Conservation (phyloP, 148 eudicot species). For the Camellia lanceoleosa region DNA sequence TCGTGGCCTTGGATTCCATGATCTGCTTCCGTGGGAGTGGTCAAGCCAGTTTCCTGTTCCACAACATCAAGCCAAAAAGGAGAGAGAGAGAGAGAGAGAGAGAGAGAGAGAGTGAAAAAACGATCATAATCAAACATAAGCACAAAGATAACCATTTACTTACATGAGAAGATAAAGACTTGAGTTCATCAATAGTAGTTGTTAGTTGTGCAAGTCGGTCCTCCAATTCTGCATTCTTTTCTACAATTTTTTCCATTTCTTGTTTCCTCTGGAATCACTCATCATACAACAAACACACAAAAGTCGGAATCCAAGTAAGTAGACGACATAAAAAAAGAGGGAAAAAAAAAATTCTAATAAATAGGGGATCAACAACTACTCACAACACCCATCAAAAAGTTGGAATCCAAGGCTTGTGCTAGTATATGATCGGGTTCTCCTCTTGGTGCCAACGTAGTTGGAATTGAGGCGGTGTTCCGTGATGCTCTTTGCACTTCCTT, state of each 20-base stretch:
- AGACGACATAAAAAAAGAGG: neutral
- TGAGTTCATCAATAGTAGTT: neutral
- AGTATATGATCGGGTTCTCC: too few species aligned
- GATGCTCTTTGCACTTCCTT: too few species aligned
- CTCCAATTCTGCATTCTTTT: conserved; percentile 5
- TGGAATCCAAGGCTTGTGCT: too few species aligned
- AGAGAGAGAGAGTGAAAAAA: neutral
- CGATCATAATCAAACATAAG: too few species aligned
- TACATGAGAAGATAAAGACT: neutral
- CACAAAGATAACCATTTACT: neutral
- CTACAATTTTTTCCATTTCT: conserved; percentile 1
- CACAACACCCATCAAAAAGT: neutral
- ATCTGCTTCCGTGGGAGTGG: neutral
- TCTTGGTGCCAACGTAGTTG: too few species aligned
- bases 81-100: too few species aligned
- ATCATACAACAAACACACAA: too few species aligned
- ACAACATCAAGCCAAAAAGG: neutral
- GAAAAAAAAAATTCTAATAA: too few species aligned
- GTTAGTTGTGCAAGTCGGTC: neutral
- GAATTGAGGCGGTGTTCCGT: too few species aligned
- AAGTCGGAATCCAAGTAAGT: too few species aligned
- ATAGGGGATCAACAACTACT: neutral
- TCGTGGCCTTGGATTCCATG: neutral
- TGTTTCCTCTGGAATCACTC: neutral
- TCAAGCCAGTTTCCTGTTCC: neutral